Base-by-base conservation (phyloP, 192 early-diverging fungal species). In the Kappamyces sp. region DNA sequence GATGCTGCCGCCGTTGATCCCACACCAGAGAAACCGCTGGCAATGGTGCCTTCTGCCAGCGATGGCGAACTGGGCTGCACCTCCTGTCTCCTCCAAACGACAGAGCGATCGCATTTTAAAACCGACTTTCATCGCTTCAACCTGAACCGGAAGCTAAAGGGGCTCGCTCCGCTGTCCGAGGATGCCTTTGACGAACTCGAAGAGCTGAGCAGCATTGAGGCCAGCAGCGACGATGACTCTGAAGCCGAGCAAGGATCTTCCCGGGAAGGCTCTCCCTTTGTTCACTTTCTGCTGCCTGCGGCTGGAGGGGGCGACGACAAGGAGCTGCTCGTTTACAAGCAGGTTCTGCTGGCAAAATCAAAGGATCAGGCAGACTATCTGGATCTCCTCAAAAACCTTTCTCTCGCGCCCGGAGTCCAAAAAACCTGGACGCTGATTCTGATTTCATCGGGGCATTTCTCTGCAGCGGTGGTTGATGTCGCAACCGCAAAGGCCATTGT, bases 101-200 rank as follows among this genome's bases (percentile, higher is more conserved):
- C 43, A 45, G 43, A 45, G 0, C 55, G 91, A 43, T 70, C 72
- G 39, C 94, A 97, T 67, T 97, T 90, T 67, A 82, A 84, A 40
- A 85, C 85, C 15, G 91, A 97, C 73, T 94, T 91, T 92, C 94
- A 97, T 57, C 80, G 90, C 33, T 97, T 94, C 78, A 97, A 97
- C 70, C 63, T 95, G 14, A 91, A 93, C 77, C 84, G 92, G 61
- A 91, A 91, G 59, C 7, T 71, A 29, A 32, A 31, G 6, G 40
- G 33, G 9, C 15, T 52, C 32, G 50, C 50, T 5, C 64, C 77
- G 0, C 40, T 79, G 0, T 54, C 67, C 2, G 63, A 71, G 40
- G 61, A 59, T 4, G 68, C 58, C 29, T 79, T 79, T 64, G 68
- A 71, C n/a, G 69, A 68, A 30, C 52, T 68, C 11, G 52, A 30